Evolutionary conservation across 108 stramenopile species (phyloP).

Genomic region (Nitzschia inconspicua): DNA sequence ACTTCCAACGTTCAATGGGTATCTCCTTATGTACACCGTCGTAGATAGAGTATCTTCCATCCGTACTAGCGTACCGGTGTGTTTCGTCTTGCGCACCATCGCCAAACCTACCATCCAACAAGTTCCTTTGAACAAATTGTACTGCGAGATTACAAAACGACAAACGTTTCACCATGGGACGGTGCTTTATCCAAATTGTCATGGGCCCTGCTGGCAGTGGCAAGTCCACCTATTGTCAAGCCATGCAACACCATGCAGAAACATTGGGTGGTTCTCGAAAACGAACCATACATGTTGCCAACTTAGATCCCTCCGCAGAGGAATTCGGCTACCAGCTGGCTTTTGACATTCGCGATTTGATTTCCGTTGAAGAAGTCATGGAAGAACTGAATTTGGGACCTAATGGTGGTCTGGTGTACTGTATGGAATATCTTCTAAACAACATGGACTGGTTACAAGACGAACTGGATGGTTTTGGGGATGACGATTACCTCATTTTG

Average conservation of each 20-base stretch:
- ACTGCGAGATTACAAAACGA: too few species aligned
- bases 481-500: conserved; percentile 96
- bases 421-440: conserved; percentile 97
- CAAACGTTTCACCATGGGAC: conserved; percentile 28
- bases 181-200: conserved; percentile 38
- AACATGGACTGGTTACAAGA: conserved; percentile 97
- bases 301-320: conserved; percentile 98
- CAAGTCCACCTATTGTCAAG: conserved; percentile 83
- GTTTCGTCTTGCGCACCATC: too few species aligned
- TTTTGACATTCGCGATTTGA: conserved; percentile 92
- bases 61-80: too few species aligned
- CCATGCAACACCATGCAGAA: conserved; percentile 77
- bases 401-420: conserved; percentile 96
- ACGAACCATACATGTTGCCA: conserved; percentile 82
- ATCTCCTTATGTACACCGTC: too few species aligned
- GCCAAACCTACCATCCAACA: too few species aligned
- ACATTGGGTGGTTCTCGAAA: conserved; percentile 50
- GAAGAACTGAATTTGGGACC: conserved; percentile 95
- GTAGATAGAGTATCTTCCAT: too few species aligned
- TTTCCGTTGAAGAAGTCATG: conserved; percentile 97
- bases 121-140: too few species aligned
- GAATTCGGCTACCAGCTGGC: conserved; percentile 84
- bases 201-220: conserved; percentile 87
- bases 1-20: too few species aligned
- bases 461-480: conserved; percentile 78